phyloP scores from a whole-genome alignment of 768 basidiomycete genomes.

The Phallus indusiatus region DNA sequence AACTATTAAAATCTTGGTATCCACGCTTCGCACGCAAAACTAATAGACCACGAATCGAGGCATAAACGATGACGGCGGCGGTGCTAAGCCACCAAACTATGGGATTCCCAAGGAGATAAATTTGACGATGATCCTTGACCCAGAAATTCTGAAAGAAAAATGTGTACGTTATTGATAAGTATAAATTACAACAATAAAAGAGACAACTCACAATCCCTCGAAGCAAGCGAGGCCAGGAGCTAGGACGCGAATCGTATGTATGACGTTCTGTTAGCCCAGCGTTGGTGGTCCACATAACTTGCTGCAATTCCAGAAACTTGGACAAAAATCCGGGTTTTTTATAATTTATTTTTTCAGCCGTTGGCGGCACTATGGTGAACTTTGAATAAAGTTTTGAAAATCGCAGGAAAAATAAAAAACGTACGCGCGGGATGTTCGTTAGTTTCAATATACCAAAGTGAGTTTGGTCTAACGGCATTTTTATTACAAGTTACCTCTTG shows the following conservation, averaged over 20 bases:
- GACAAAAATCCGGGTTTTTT: slow-evolving; percentile 76
- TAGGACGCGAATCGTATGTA: slow-evolving; percentile 89
- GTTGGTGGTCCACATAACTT: slow-evolving; percentile 96
- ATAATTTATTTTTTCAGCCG: slow-evolving; percentile 84
- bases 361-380: slow-evolving; percentile 45
- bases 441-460: slow-evolving; percentile 92
- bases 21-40: slow-evolving; percentile 87
- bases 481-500: slow-evolving; percentile 99
- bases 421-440: slow-evolving; percentile 60
- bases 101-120: slow-evolving; percentile 93
- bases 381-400: background rate
- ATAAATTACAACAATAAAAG: too few species aligned
- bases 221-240: slow-evolving; percentile 79
- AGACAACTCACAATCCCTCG: slow-evolving; percentile 77
- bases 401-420: slow-evolving; percentile 21
- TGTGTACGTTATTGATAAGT: background rate
- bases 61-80: slow-evolving; percentile 57
- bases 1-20: slow-evolving; percentile 84
- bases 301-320: slow-evolving; percentile 88
- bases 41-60: slow-evolving; percentile 62
- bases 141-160: slow-evolving; percentile 72
- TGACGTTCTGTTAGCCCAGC: slow-evolving; percentile 93
- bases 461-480: slow-evolving; percentile 83
- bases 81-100: slow-evolving; percentile 88
- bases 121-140: slow-evolving; percentile 93